Conservation (phyloP, 1,139 yeast genomes). For the Suhomyces anneliseae region DNA sequence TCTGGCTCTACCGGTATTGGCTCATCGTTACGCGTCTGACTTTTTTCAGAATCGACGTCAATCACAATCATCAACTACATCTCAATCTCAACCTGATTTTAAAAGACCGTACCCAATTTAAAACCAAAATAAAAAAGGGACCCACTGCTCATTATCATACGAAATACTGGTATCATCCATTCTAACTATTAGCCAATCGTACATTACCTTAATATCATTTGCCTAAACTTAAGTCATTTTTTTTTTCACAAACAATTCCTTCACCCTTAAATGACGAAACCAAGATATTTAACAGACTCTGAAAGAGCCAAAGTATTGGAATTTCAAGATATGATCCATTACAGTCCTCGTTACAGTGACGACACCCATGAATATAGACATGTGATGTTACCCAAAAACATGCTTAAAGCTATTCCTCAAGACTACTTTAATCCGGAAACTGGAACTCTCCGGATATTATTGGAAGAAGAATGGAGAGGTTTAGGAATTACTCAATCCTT, state of each 20-base stretch:
- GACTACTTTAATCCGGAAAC: constrained; percentile 95
- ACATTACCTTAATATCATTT: too few relatives aligned
- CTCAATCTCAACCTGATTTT: not conserved
- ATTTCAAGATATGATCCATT: constrained; percentile 92
- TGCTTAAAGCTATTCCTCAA: constrained; percentile 93
- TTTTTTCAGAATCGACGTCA: not conserved
- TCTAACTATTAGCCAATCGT: too few relatives aligned
- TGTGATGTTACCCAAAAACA: constrained; percentile 93
- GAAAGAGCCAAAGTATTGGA: constrained; percentile 88
- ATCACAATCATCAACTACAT: not conserved
- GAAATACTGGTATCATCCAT: too few relatives aligned
- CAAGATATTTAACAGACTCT: constrained; percentile 73
- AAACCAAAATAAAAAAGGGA: not conserved
- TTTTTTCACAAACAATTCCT: too few relatives aligned
- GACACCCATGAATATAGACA: constrained; percentile 87
- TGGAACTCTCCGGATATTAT: constrained; percentile 84
- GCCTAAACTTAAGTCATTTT: too few relatives aligned
- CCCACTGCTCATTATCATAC: too few relatives aligned
- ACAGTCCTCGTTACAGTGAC: constrained; percentile 88
- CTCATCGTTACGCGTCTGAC: not conserved
- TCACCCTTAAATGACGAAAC: constrained; percentile 33
- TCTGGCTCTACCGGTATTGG: not conserved
- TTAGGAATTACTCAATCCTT: constrained; percentile 95
- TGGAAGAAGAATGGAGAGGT: constrained; percentile 99
- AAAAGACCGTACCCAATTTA: not conserved